Conservation (phyloP, 2,329 filamentous ascomycete species). For the Aspergillus sp. region DNA sequence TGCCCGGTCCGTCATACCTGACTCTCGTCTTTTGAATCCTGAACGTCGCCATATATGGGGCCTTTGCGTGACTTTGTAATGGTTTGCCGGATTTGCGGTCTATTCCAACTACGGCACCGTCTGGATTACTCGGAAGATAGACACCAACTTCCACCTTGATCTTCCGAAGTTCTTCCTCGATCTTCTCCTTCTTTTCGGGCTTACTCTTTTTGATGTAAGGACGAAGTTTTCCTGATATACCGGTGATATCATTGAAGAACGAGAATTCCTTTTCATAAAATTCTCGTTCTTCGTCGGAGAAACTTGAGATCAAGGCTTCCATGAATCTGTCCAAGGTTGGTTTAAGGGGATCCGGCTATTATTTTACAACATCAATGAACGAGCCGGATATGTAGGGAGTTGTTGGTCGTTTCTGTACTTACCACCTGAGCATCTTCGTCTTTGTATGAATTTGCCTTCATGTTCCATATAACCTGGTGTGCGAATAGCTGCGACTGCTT, state of each 20-base stretch:
- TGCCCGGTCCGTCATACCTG: conserved; percentile 19
- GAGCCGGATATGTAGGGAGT: background rate
- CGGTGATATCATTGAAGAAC: conserved; percentile 98
- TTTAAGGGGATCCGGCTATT: conserved; percentile 79
- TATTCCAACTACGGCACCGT: conserved; percentile 94
- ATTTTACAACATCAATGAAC: conserved; percentile 7
- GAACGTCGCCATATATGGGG: conserved; percentile 98
- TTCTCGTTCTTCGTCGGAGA: conserved; percentile 66
- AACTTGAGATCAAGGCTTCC: conserved; percentile 73
- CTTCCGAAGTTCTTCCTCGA: conserved; percentile 94
- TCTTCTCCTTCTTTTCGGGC: conserved; percentile 97
- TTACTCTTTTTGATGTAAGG: conserved; percentile 88
- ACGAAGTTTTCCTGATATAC: conserved; percentile 89
- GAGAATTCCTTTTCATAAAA: conserved; percentile 94
- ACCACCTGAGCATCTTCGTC: conserved; percentile 85
- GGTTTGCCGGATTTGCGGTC: conserved; percentile 97
- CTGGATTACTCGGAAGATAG: conserved; percentile 93
- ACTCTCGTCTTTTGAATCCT: conserved; percentile 72
- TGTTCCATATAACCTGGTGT: conserved; percentile 99
- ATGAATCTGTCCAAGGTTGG: conserved; percentile 88
- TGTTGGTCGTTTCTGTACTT: conserved; percentile 28
- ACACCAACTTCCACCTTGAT: conserved; percentile 97
- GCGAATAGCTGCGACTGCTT: conserved; percentile 98
- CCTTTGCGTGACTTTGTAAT: conserved; percentile 94
- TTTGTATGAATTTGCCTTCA: conserved; percentile 98